phyloP scores from a whole-genome alignment of 768 basidiomycete species.

The Psilocybe subaeruginosa region DNA sequence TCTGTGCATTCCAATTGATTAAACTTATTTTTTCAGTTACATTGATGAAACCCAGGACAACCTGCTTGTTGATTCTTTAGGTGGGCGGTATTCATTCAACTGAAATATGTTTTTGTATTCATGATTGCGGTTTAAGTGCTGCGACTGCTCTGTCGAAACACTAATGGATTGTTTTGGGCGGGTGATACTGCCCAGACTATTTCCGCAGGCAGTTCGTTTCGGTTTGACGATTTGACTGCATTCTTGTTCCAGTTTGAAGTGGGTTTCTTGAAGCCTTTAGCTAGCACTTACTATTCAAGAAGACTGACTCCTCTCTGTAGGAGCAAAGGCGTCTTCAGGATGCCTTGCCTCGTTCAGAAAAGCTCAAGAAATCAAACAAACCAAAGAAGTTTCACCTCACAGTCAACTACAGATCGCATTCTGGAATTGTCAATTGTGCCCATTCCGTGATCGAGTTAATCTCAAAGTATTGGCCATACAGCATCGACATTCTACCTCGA shows the following conservation, averaged over 20 bases:
- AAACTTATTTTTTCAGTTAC: slow-evolving; percentile 42
- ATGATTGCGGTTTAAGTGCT: slow-evolving; percentile 45
- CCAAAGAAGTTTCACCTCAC: slow-evolving; percentile 55
- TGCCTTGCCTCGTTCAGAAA: not conserved
- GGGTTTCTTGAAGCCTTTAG: slow-evolving; percentile 2
- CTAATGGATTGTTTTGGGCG: slow-evolving; percentile 76
- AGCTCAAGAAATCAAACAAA: slow-evolving; percentile 9
- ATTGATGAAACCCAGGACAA: slow-evolving; percentile 78
- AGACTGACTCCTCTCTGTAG: not conserved
- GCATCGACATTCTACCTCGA: slow-evolving; percentile 59
- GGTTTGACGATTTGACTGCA: slow-evolving; percentile 72
- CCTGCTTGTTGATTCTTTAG: slow-evolving; percentile 60
- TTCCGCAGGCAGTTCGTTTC: slow-evolving; percentile 69
- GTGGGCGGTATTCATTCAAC: slow-evolving; percentile 35
- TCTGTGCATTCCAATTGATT: not conserved
- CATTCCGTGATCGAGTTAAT: slow-evolving; percentile 67
- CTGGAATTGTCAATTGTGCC: slow-evolving; percentile 76
- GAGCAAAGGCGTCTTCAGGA: slow-evolving; percentile 1
- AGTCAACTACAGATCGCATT: slow-evolving; percentile 72
- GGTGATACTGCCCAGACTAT: slow-evolving; percentile 85
- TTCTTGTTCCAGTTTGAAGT: slow-evolving; percentile 68
- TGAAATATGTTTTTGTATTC: not conserved
- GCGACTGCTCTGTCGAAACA: slow-evolving; percentile 60
- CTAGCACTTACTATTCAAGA: too few relatives aligned
- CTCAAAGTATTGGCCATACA: slow-evolving; percentile 59